Evolutionary conservation across 805 yeast species (phyloP).

Genomic region (Grigorovia yakushimaensis): DNA sequence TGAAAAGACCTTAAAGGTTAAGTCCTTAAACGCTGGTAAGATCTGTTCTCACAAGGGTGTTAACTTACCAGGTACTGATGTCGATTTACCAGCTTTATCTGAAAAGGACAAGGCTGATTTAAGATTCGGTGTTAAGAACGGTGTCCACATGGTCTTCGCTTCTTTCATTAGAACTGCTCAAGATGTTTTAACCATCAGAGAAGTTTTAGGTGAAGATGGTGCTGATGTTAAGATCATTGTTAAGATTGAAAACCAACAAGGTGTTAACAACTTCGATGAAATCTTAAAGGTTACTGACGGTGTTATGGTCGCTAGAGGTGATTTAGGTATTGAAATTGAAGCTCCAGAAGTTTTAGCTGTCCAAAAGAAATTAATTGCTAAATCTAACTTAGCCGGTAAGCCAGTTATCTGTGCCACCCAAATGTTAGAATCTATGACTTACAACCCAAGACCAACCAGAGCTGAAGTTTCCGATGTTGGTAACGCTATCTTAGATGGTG

Average conservation of each 20-base stretch:
- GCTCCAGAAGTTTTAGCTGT: conserved; percentile 98
- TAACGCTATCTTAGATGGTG: conserved; percentile 97
- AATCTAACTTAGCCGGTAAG: conserved; percentile 98
- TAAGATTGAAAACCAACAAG: conserved; percentile 98
- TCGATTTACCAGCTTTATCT: conserved; percentile 93
- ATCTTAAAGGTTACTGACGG: conserved; percentile 93
- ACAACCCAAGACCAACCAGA: conserved; percentile 99
- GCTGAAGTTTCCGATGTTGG: conserved; percentile 99
- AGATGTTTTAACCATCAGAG: conserved; percentile 83
- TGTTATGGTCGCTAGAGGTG: conserved; percentile 99
- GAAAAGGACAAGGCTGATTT: conserved; percentile 94
- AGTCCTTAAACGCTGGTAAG: conserved; percentile 88
- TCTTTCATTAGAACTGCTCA: conserved; percentile 93
- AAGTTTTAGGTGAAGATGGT: conserved; percentile 95
- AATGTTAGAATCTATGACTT: conserved; percentile 99
- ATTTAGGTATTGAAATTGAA: conserved; percentile 97
- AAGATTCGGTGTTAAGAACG: conserved; percentile 91
- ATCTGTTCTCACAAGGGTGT: conserved; percentile 98
- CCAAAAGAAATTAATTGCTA: conserved; percentile 97
- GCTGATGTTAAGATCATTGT: conserved; percentile 91
- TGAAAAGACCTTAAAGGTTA: conserved; percentile 72
- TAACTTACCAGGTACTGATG: conserved; percentile 97
- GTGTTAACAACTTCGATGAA: conserved; percentile 98
- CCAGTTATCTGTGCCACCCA: conserved; percentile 99
- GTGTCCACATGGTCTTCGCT: conserved; percentile 97